Evolutionary conservation across 208 protist species (phyloP), one percentile per base, ranked within the genome.

Genomic region (Tritrichomonas foetus): DNA sequence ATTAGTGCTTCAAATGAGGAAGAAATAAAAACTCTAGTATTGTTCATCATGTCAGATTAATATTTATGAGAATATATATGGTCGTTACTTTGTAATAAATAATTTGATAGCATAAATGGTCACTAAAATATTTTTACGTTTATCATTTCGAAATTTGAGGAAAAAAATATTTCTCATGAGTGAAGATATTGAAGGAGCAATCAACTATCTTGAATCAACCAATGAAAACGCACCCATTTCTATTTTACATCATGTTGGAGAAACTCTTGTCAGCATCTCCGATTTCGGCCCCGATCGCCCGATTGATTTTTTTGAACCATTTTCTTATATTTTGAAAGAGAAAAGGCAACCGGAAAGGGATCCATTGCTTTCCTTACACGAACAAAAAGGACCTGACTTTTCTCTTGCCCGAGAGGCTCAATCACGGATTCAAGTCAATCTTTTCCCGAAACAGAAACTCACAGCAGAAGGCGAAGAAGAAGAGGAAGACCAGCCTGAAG

Each of bases 291-390:
- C 78, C 53, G 78, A 89, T 33, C 78, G 78, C 20, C 78, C 78
- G 57, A 44, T 89, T n/a, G 78, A 89, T 89, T 89, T 57, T 57
- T 89, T 89, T 36, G 78, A 89, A 89, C 41, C 47, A 39, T 44
- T 49, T 89, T 89, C 78, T 30, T 89, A 89, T 30, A 89, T 89
- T 49, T 33, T 89, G 14, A 89, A 89, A 89, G 78, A 89, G 57
- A 33, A 89, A 39, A 25, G 78, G 13, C 78, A 89, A 47, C 8
- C 47, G 47, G 47, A 89, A 89, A 27, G 41, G 57, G 41, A 89
- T 61, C 78, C 30, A 50, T 39, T 89, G 2, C 78, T 89, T 49
- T 44, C 33, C 1, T 39, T 89, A 57, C 41, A 47, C 41, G 27
- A 57, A 36, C 41, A 44, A 57, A n/a, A 33, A n/a, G 41, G 78